Evolutionary conservation across 768 basidiomycete genomes (phyloP).

Genomic region (Chlorophyllum brunneum): DNA sequence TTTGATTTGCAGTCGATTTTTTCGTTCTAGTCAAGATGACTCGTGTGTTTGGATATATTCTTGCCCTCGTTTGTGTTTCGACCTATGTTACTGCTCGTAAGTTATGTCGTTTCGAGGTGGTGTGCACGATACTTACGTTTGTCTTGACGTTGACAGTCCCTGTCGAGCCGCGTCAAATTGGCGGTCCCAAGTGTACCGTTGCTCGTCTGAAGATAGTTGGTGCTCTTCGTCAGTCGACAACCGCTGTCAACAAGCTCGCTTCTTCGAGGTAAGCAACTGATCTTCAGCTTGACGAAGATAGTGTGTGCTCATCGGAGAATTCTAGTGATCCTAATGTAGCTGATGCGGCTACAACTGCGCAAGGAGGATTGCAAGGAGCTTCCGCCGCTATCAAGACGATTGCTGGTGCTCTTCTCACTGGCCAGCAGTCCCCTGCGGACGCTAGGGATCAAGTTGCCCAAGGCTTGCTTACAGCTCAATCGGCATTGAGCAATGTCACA

Average conservation of each 20-base stretch:
- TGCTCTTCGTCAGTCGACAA: slow-evolving; percentile 19
- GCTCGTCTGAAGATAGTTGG: slow-evolving; percentile 23
- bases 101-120: background rate
- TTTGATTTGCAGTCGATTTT: background rate
- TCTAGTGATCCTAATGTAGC: slow-evolving; percentile 21
- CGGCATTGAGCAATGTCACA: slow-evolving; percentile 20
- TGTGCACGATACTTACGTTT: background rate
- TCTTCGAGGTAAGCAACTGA: background rate
- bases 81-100: slow-evolving; percentile 4
- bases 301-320: background rate
- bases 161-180: slow-evolving; percentile 11
- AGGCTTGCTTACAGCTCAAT: slow-evolving; percentile 19
- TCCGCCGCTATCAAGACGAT: slow-evolving; percentile 22
- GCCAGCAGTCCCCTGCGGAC: slow-evolving; percentile 18
- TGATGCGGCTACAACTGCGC: slow-evolving; percentile 21
- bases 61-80: background rate
- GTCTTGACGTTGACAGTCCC: background rate
- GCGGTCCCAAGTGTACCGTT: slow-evolving; percentile 18
- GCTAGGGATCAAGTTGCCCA: slow-evolving; percentile 20
- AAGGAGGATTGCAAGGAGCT: slow-evolving; percentile 19
- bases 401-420: slow-evolving; percentile 18
- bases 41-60: slow-evolving; percentile 1
- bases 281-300: background rate
- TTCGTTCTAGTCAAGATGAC: background rate
- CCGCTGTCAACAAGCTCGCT: slow-evolving; percentile 19